A percentile compares a stretch with the other conserved stretches of the same genome.
Conservation (phyloP, 1,284 basidiomycete genomes). For the Ustilago cynodontis region DNA sequence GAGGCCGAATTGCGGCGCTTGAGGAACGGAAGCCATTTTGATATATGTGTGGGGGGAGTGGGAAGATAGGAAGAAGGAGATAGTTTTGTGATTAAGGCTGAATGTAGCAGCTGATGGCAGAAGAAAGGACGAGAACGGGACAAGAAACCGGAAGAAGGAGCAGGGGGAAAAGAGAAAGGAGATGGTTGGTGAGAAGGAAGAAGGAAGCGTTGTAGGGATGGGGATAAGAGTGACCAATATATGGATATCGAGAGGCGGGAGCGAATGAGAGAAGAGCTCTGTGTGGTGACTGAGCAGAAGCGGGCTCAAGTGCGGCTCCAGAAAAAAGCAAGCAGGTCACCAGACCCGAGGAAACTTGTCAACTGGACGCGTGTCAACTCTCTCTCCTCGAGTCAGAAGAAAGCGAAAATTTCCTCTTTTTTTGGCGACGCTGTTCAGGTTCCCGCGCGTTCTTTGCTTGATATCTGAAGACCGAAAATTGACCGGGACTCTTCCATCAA, state of each 20-base stretch:
- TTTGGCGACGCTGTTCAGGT: neutral
- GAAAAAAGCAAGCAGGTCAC: slow-evolving; percentile 15
- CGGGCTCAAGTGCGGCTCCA: neutral
- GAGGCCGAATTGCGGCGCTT: slow-evolving; percentile 51
- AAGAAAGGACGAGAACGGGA: slow-evolving; percentile 5
- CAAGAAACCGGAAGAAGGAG: neutral
- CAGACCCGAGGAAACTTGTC: slow-evolving; percentile 15
- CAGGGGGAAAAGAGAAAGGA: neutral
- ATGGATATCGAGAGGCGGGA: neutral
- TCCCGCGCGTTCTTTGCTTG: neutral
- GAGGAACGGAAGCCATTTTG: slow-evolving; percentile 52
- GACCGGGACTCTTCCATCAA: slow-evolving; percentile 3
- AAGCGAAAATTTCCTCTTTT: slow-evolving; percentile 18
- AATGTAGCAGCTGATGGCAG: slow-evolving; percentile 4
- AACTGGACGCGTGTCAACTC: slow-evolving; percentile 13
- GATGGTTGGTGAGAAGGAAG: slow-evolving; percentile 4
- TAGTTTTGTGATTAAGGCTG: neutral
- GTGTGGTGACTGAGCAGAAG: slow-evolving; percentile 5
- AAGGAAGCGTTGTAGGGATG: neutral
- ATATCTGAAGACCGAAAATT: slow-evolving; percentile 4
- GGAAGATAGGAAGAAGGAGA: neutral
- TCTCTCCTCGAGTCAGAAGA: slow-evolving; percentile 5
- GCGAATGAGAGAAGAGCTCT: slow-evolving; percentile 8
- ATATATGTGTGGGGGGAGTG: neutral
- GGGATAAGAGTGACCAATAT: slow-evolving; percentile 8